Conservation (phyloP, 108 stramenopile genomes). For the Cyclostephanos tholiformis region DNA sequence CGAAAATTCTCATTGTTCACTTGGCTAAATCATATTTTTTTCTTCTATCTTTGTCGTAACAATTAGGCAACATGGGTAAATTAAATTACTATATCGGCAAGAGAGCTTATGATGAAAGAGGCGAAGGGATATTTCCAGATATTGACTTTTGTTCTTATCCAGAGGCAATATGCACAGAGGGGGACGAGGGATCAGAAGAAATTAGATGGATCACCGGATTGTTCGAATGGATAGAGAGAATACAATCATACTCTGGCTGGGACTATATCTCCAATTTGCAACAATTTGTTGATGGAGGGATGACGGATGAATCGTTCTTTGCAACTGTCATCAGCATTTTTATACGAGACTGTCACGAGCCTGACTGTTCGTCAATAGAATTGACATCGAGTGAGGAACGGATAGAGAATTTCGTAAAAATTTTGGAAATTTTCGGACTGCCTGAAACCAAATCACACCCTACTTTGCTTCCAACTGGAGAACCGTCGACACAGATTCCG, state of each 20-base stretch:
- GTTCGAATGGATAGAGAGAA: conserved; percentile 36
- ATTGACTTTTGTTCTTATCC: conserved; percentile 33
- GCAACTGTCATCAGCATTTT: conserved; percentile 32
- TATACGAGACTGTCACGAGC: conserved; percentile 16
- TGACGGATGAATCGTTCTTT: conserved; percentile 24
- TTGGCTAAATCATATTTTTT: not conserved
- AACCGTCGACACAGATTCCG: not conserved
- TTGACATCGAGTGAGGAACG: conserved; percentile 17
- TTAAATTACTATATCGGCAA: conserved; percentile 37
- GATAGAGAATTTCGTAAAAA: conserved; percentile 15
- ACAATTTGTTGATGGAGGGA: conserved; percentile 32
- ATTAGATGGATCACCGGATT: conserved; percentile 35
- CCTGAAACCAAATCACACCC: not conserved
- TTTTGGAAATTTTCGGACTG: conserved; percentile 14
- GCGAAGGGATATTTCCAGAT: conserved; percentile 27
- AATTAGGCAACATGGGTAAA: conserved; percentile 30
- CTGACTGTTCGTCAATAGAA: conserved; percentile 16
- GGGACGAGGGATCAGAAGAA: conserved; percentile 10
- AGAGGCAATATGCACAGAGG: conserved; percentile 28
- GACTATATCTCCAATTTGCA: conserved; percentile 20
- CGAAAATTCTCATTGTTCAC: not conserved
- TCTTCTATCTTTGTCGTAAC: conserved; percentile 2
- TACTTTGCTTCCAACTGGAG: not conserved
- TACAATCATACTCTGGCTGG: conserved; percentile 32
- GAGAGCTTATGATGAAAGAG: conserved; percentile 22